phyloP scores from a whole-genome alignment of 345 rosid genomes.

The Rhodamnia argentea region DNA sequence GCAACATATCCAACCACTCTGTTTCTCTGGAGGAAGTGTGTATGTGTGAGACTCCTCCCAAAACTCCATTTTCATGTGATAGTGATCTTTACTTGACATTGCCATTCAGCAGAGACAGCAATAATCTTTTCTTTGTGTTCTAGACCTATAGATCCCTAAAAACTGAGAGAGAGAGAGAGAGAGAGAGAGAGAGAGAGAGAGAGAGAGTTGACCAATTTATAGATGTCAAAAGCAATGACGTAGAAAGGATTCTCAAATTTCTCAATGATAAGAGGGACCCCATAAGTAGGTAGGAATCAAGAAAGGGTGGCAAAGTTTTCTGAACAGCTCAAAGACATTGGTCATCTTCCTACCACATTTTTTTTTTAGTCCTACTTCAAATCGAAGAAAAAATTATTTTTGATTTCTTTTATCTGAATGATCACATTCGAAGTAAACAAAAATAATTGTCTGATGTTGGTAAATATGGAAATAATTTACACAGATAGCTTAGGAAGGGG shows the following conservation, averaged over 20 bases:
- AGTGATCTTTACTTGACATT: not conserved
- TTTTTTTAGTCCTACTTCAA: not conserved
- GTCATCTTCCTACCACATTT: not conserved
- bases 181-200: not conserved
- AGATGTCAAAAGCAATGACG: constrained; percentile 26
- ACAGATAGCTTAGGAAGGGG: not conserved
- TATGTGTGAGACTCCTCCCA: not conserved
- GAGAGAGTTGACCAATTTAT: constrained; percentile 25
- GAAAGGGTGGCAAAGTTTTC: not conserved
- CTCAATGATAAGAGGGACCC: constrained; percentile 39
- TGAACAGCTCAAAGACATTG: not conserved
- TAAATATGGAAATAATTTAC: not conserved
- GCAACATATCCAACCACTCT: constrained; percentile 23
- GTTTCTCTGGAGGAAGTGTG: constrained; percentile 2
- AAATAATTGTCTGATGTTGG: not conserved
- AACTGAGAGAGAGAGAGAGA: not conserved
- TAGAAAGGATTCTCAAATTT: constrained; percentile 13
- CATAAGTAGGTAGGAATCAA: constrained; percentile 20
- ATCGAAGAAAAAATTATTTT: not conserved
- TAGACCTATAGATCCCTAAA: not conserved
- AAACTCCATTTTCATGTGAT: not conserved
- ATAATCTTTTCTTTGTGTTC: not conserved
- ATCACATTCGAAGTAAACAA: not conserved
- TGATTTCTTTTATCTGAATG: not conserved
- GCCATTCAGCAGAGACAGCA: not conserved